Percentiles rank a stretch among this genome's conserved stretches.
phyloP scores from a whole-genome alignment of 2,329 filamentous ascomycete species.

The Cryphonectria carpinicola region DNA sequence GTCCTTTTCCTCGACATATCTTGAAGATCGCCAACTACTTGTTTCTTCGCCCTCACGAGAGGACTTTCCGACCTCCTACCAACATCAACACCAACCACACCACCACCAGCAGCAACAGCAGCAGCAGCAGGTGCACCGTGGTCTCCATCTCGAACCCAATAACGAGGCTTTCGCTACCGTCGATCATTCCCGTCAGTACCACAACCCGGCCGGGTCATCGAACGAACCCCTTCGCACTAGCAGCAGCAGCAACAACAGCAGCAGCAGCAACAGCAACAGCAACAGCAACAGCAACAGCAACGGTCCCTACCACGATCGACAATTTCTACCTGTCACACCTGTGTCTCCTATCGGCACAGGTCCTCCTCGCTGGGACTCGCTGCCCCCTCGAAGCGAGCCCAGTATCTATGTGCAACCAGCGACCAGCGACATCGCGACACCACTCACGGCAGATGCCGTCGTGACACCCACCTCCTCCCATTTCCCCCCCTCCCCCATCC shows the following conservation, averaged over 20 bases:
- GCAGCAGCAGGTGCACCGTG: slow-evolving; percentile 6
- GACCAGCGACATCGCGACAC: slow-evolving; percentile 7
- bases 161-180: slow-evolving; percentile 1
- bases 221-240: slow-evolving; percentile 18
- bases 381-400: slow-evolving; percentile 14
- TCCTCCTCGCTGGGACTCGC: slow-evolving; percentile 26
- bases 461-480: slow-evolving; percentile 22
- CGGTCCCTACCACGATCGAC: slow-evolving; percentile 22
- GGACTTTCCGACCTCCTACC: background rate
- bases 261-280: too few relatives aligned
- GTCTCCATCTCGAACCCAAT: background rate
- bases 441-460: slow-evolving; percentile 13
- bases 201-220: slow-evolving; percentile 11
- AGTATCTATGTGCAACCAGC: slow-evolving; percentile 10
- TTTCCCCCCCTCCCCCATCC: slow-evolving; percentile 29
- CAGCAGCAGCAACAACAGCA: slow-evolving; percentile 8
- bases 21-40: slow-evolving; percentile 4
- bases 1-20: slow-evolving; percentile 17
- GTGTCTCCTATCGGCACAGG: slow-evolving; percentile 19
- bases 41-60: slow-evolving; percentile 3
- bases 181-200: background rate
- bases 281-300: too few relatives aligned
- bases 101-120: slow-evolving; percentile 3
- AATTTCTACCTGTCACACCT: slow-evolving; percentile 27
- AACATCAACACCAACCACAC: background rate